Base-by-base conservation (phyloP, 192 early-diverging fungal genomes). In the Diversispora eburnea region DNA sequence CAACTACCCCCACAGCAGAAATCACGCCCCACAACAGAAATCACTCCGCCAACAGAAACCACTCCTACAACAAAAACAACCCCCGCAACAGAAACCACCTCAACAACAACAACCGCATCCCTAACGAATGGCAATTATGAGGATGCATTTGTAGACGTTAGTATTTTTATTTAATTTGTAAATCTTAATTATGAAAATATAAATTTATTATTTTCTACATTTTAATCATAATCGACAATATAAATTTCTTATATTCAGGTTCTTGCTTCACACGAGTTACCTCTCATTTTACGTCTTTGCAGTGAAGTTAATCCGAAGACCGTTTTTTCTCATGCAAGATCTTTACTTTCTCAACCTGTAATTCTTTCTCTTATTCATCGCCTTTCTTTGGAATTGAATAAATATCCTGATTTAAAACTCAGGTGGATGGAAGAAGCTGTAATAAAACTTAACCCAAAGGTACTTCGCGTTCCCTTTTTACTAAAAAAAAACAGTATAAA, bases 321-420 rank as follows among this genome's bases (percentile, higher is more conserved):
- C 8, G 78, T 84, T 7, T 81, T 84, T 58, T 71, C 51, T 20
- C 71, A 76, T 25, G 25, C 72, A 0, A 76, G 75, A 25, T 43
- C 76, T 1, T 65, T 57, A 17, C 33, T 84, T 12, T 80, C 77
- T 41, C 83, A 84, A 64, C 80, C 80, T 19, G 83, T 84, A 5
- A 59, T 84, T 12, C 55, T 84, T 45, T 81, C 83, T 0, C 66
- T 84, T 41, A 66, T 81, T 17, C 83, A 82, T 49, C 76, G 81
- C 33, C 72, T 84, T 8, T 75, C 80, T 7, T 74, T 78, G 12
- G 78, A 78, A 17, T 19, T 75, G 39, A 55, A 54, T 39, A 58
- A 57, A 46, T 61, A 55, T 19, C 20, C 47, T 13, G 73, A 74
- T 25, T 49, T 75, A 45, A 67, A 67, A 43, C 43, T 67, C 10